Evolutionary conservation across 1,284 basidiomycete genomes (phyloP).

Genomic region (Papiliotrema fonsecae): DNA sequence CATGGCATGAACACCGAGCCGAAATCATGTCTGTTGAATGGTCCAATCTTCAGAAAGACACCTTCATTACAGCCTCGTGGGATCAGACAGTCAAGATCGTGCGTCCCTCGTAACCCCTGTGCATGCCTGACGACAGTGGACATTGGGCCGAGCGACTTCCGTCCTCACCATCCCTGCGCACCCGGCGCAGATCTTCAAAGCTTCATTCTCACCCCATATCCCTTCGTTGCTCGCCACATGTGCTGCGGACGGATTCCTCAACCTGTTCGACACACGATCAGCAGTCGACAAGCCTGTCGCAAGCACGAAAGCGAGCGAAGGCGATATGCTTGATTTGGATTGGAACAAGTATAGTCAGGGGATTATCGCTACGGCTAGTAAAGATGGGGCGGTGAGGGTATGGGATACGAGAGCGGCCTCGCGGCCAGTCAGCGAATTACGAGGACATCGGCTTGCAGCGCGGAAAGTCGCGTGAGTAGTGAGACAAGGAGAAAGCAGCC

Average conservation of each 20-base stretch:
- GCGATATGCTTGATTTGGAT: slow-evolving; percentile 47
- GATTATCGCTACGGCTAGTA: slow-evolving; percentile 51
- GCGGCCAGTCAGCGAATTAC: slow-evolving; percentile 21
- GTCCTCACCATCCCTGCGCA: slow-evolving; percentile 71
- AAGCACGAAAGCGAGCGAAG: slow-evolving; percentile 9
- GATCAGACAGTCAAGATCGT: slow-evolving; percentile 87
- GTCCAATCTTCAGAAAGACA: slow-evolving; percentile 89
- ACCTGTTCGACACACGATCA: slow-evolving; percentile 71
- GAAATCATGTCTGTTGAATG: slow-evolving; percentile 96
- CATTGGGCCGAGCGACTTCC: slow-evolving; percentile 70
- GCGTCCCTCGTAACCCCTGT: slow-evolving; percentile 40
- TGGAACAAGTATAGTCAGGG: slow-evolving; percentile 56
- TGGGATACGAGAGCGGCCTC: slow-evolving; percentile 45
- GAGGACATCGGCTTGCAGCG: slow-evolving; percentile 52
- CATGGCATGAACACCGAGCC: slow-evolving; percentile 88
- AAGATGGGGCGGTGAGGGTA: slow-evolving; percentile 50
- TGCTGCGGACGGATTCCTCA: slow-evolving; percentile 76
- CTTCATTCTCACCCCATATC: slow-evolving; percentile 84
- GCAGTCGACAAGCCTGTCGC: slow-evolving; percentile 28
- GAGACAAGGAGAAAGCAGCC: not conserved
- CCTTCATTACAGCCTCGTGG: slow-evolving; percentile 86
- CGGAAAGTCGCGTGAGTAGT: slow-evolving; percentile 46
- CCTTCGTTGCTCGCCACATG: slow-evolving; percentile 75
- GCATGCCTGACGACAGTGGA: slow-evolving; percentile 61
- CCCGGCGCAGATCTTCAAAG: slow-evolving; percentile 66